phyloP scores from a whole-genome alignment of 1,284 basidiomycete genomes.

The Boletus semigastroideus region DNA sequence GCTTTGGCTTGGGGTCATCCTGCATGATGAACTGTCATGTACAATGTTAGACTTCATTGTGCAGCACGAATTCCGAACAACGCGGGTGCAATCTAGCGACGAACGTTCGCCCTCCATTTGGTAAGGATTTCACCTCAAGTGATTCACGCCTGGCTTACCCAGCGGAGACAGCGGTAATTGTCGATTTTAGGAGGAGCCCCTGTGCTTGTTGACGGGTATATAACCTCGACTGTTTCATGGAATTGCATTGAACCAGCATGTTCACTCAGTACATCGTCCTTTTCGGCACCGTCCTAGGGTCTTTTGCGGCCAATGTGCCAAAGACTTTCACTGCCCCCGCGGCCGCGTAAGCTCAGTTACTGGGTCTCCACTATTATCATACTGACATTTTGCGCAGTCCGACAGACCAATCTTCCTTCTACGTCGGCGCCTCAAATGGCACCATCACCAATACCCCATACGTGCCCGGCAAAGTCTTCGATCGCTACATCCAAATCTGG shows the following conservation, averaged over 20 bases:
- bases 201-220: no score
- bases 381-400: conserved; percentile 32
- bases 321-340: conserved; percentile 29
- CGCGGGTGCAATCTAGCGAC: no score
- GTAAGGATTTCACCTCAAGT: no score
- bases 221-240: no score
- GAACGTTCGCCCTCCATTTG: no score
- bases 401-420: conserved; percentile 27
- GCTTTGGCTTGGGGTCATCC: no score
- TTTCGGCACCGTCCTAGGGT: conserved; percentile 12
- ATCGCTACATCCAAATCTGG: conserved; percentile 54
- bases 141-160: no score
- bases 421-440: conserved; percentile 23
- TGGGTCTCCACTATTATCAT: neutral
- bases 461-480: conserved; percentile 46
- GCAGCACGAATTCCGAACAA: no score
- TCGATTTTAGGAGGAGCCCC: no score
- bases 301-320: conserved; percentile 19
- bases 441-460: conserved; percentile 24
- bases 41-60: no score
- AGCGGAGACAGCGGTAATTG: no score
- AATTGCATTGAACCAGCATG: conserved; percentile 7
- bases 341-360: conserved; percentile 18
- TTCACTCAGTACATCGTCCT: conserved; percentile 8
- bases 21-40: no score